Evolutionary conservation across 2,329 filamentous ascomycete genomes (phyloP).

Genomic region (Nigrospora osmanthi): DNA sequence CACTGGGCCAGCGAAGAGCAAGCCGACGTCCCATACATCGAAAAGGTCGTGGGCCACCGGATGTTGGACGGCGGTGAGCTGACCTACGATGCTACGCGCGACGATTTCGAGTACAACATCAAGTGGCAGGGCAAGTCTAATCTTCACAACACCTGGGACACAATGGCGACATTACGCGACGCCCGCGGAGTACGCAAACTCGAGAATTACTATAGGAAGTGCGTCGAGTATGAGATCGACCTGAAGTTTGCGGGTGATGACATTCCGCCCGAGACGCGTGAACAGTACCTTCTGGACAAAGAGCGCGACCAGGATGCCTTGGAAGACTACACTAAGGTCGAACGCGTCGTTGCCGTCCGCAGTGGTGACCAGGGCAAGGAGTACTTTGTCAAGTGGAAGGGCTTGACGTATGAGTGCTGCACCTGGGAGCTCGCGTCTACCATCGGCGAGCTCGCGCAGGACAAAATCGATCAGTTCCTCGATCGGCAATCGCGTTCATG

Average conservation of each 20-base stretch:
- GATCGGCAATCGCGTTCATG: slow-evolving; percentile 77
- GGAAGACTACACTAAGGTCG: slow-evolving; percentile 84
- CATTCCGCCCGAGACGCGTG: slow-evolving; percentile 74
- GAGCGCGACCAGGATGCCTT: slow-evolving; percentile 85
- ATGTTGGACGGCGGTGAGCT: slow-evolving; percentile 60
- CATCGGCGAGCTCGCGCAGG: slow-evolving; percentile 72
- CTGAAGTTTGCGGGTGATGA: slow-evolving; percentile 68
- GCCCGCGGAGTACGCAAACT: slow-evolving; percentile 80
- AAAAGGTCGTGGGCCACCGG: slow-evolving; percentile 83
- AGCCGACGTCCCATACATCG: slow-evolving; percentile 78
- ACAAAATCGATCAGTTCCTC: slow-evolving; percentile 85
- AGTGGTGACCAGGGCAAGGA: slow-evolving; percentile 75
- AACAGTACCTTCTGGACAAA: slow-evolving; percentile 92
- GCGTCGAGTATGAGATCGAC: slow-evolving; percentile 71
- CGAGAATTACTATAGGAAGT: slow-evolving; percentile 89
- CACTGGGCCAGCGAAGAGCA: slow-evolving; percentile 62
- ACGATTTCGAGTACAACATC: slow-evolving; percentile 86
- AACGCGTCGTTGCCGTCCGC: slow-evolving; percentile 80
- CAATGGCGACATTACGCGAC: slow-evolving; percentile 63
- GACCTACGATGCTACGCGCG: slow-evolving; percentile 47
- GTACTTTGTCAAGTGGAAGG: slow-evolving; percentile 97
- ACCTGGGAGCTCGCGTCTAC: slow-evolving; percentile 83
- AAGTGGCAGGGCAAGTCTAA: slow-evolving; percentile 98
- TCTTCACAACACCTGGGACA: slow-evolving; percentile 93
- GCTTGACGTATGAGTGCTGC: slow-evolving; percentile 84